Base-by-base conservation (phyloP, 495 filamentous ascomycete genomes). In the Podospora pseudoanserina region DNA sequence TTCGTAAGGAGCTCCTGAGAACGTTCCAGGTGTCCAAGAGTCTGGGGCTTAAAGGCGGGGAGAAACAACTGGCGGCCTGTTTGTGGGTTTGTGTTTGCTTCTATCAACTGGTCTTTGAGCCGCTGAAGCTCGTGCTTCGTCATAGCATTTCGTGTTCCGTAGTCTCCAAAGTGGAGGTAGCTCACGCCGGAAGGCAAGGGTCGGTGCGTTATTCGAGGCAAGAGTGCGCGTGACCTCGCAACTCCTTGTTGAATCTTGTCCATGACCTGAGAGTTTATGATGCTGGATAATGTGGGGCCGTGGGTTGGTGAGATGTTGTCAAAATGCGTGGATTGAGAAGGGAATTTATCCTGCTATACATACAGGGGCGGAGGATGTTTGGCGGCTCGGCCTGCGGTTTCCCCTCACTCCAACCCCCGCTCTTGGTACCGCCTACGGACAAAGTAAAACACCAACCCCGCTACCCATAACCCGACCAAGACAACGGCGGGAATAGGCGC, bases 401-500 rank as follows among this genome's bases (percentile, higher is more conserved):
- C 57, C 15, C 20, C 4, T 15, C 44, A 64, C n/a, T 64, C 60
- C 34, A 68, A 63, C 3, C 19, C 13, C n/a, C 28, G 39, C 34
- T 34, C 65, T 54, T 60, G 60, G 28, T 30, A 67, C 60, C 69
- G 44, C 44, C 63, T 76, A 54, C 70, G 74, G 3, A 67, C 69
- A 63, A 62, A 81, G 65, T 84, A 86, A 19, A 82, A 77, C 7
- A 68, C 71, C 59, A 80, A 55, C 0, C 85, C 85, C 28, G 83
- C 53, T 0, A 67, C 44, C 84, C 83, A 86, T 1, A 87, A 76
- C 1, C 73, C 76, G 4, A 82, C 60, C 39, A 86, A 71, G 15
- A 86, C 72, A 2, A 75, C 65, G 0, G 84, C 82, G n/a, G 83
- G 80, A 1, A 80, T 67, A 2, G 85, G 85, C 5, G 82, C 83